These are phyloP conservation scores for Carex pumila DNA, from an alignment of 176 grass and related monocot genomes.

Conservation along the genomic window DNA sequence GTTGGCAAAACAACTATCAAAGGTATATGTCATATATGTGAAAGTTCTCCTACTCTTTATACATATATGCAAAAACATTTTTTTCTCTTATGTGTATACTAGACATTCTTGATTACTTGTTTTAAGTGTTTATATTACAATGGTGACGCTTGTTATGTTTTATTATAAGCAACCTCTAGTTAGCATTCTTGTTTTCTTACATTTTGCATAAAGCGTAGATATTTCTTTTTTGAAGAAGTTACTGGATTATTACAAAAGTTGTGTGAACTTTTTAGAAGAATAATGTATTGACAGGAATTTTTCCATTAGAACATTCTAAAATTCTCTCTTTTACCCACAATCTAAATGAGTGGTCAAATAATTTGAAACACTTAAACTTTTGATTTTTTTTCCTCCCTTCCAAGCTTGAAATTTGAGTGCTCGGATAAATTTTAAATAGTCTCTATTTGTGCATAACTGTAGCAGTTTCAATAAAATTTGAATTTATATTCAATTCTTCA, in stretches of 20 bases:
- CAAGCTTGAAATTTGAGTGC: neutral
- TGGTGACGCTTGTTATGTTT: neutral
- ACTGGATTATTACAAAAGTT: neutral
- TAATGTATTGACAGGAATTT: neutral
- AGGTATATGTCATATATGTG: conserved; percentile 27
- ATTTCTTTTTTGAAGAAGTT: neutral
- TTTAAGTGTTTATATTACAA: neutral
- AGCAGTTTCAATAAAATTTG: neutral
- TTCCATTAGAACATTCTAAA: neutral
- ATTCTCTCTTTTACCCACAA: neutral
- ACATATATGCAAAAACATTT: neutral
- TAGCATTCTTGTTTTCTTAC: neutral
- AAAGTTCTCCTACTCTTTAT: neutral
- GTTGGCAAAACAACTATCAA: conserved; percentile 83
- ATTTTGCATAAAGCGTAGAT: neutral
- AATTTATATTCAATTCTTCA: neutral
- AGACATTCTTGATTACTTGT: neutral
- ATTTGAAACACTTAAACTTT: neutral
- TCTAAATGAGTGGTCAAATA: neutral
- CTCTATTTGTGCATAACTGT: neutral
- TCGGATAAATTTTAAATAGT: neutral
- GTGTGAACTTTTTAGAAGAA: neutral
- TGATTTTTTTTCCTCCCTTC: neutral
- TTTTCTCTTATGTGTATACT: neutral
- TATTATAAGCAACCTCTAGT: neutral